Evolutionary conservation across 1,284 basidiomycete genomes (phyloP), one percentile per base, ranked within the genome.

Genomic region (Sparassis latifolia): DNA sequence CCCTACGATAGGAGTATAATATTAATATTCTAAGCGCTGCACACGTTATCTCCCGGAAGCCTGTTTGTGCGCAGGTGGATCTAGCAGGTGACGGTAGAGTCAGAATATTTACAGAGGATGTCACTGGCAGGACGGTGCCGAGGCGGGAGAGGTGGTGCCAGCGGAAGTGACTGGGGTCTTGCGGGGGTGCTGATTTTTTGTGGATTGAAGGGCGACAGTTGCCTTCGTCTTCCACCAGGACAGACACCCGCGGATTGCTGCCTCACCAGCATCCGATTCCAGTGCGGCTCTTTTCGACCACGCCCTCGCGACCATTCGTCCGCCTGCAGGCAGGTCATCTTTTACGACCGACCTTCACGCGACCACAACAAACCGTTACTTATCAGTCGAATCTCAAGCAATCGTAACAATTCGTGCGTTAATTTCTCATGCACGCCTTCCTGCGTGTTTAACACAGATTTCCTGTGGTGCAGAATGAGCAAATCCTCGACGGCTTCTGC

Each of bases 321-420:
- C 77, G 82, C 86, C 86, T 89, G 86, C 86, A 87, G 86, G 86
- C 86, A 89, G 86, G 86, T 89, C 86, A 79, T 77, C 80, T 77
- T 80, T 85, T 77, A 85, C 83, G 84, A 85, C 86, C 80, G 78
- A 75, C 73, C 79, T 74, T 65, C 66, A 65, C 80, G 73, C 79
- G 75, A 79, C 74, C 76, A 20, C 20, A 20, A 20, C 69, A 76
- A 72, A 68, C 63, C 54, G 47, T 59, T 56, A 60, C 52, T 61
- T 69, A 66, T 69, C 69, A 70, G 70, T 68, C 69, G 63, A 70
- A 73, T 67, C 64, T 53, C 57, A 57, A 58, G 73, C 66, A 66
- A 69, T 65, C 65, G 61, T 57, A 61, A 68, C 69, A 74, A 76
- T 80, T 82, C 80, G 79, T 82, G 58, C 60, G 78, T 78, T 20